Percentiles rank a stretch among this genome's conserved stretches.
These are phyloP conservation scores for Erythrophleum ivorense DNA, from an alignment of 331 rosid genomes.

Conservation along the genomic window DNA sequence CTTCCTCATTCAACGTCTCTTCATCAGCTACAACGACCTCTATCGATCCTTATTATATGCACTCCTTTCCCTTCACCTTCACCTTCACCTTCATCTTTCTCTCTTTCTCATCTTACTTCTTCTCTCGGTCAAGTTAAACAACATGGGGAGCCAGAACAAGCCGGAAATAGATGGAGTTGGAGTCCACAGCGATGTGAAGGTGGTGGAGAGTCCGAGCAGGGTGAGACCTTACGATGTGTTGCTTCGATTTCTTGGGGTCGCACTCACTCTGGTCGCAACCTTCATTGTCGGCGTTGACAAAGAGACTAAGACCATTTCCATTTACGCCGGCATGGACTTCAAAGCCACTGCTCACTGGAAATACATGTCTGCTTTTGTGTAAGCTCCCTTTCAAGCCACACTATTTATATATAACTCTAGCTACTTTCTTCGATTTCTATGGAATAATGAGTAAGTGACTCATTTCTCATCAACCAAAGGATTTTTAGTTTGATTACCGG, in stretches of 20 bases:
- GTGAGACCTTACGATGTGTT: conserved; percentile 38
- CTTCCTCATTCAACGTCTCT: conserved; percentile 42
- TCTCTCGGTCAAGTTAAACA: background rate
- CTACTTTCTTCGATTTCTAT: no score
- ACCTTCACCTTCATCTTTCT: background rate
- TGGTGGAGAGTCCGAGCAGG: conserved; percentile 29
- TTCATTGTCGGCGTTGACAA: conserved; percentile 54
- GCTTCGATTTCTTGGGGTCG: conserved; percentile 45
- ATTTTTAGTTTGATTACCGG: background rate
- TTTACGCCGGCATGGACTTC: conserved; percentile 49
- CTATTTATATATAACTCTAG: no score
- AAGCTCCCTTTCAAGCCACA: conserved; percentile 7
- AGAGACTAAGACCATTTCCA: conserved; percentile 49
- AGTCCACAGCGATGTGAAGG: conserved; percentile 39
- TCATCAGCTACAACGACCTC: background rate
- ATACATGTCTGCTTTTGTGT: conserved; percentile 71
- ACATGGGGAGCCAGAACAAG: conserved; percentile 31
- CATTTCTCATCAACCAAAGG: background rate
- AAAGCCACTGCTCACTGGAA: conserved; percentile 69
- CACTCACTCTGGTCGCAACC: conserved; percentile 54
- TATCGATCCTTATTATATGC: background rate
- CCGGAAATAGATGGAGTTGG: conserved; percentile 43
- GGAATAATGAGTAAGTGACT: no score
- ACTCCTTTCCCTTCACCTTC: background rate
- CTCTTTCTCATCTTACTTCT: background rate